Evolutionary conservation across 768 basidiomycete species (phyloP).

Genomic region (Hirschioporus abietinus): DNA sequence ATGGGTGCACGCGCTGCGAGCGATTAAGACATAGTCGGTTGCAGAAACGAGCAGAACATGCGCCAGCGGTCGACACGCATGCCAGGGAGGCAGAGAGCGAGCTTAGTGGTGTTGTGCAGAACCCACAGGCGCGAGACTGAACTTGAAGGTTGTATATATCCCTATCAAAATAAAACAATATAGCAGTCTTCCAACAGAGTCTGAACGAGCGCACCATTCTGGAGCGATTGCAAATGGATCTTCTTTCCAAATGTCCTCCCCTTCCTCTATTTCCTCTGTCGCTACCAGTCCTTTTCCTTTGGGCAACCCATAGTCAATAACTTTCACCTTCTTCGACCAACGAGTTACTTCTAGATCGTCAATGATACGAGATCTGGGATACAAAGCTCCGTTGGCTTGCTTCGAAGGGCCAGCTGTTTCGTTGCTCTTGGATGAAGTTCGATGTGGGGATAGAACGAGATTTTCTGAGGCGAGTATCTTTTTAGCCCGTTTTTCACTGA

Average conservation of each 20-base stretch:
- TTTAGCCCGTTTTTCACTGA: slow-evolving; percentile 78
- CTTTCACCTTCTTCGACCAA: slow-evolving; percentile 61
- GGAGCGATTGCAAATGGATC: slow-evolving; percentile 78
- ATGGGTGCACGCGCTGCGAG: slow-evolving; percentile 55
- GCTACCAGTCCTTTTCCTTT: slow-evolving; percentile 87
- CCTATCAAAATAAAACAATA: slow-evolving; percentile 35
- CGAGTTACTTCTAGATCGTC: slow-evolving; percentile 53
- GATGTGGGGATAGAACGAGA: slow-evolving; percentile 29
- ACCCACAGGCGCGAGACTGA: slow-evolving; percentile 55
- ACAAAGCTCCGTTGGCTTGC: slow-evolving; percentile 21
- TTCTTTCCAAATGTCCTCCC: slow-evolving; percentile 80
- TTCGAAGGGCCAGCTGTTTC: neutral
- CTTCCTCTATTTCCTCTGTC: slow-evolving; percentile 55
- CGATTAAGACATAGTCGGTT: slow-evolving; percentile 70
- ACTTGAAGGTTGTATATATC: slow-evolving; percentile 70
- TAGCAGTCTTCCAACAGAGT: slow-evolving; percentile 1
- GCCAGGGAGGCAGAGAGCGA: slow-evolving; percentile 35
- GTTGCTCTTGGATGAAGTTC: slow-evolving; percentile 13
- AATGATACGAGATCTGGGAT: slow-evolving; percentile 62
- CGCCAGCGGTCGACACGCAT: slow-evolving; percentile 35
- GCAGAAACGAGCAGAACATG: slow-evolving; percentile 71
- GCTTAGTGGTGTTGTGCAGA: slow-evolving; percentile 65
- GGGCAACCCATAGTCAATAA: slow-evolving; percentile 57
- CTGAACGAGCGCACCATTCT: slow-evolving; percentile 46
- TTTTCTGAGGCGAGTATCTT: slow-evolving; percentile 64